Percentiles rank a stretch among this genome's conserved stretches.
These are phyloP conservation scores for Lichtheimia hyalospora DNA, from an alignment of 371 early-diverging fungal species.

Conservation along the genomic window DNA sequence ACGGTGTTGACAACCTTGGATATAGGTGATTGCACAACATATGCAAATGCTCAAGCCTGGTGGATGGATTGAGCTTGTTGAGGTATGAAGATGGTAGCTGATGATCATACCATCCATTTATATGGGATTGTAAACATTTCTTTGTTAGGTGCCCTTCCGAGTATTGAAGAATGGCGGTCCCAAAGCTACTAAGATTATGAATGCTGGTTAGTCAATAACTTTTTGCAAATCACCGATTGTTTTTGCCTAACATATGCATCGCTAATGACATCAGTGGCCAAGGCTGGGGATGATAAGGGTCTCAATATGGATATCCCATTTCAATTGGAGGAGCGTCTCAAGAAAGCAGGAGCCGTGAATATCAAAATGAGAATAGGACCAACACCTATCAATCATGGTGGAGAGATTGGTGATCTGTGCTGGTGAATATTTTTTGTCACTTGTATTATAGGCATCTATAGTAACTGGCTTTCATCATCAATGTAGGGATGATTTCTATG, in stretches of 20 bases:
- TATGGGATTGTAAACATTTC: not conserved
- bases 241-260: not conserved
- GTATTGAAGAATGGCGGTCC: constrained; percentile 12
- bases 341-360: constrained; percentile 6
- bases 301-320: no score
- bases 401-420: constrained; percentile 8
- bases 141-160: not conserved
- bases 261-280: no score
- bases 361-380: not conserved
- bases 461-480: not conserved
- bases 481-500: constrained; percentile 26
- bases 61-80: constrained; percentile 22
- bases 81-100: not conserved
- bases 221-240: not conserved
- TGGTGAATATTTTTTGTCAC: not conserved
- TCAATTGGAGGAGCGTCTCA: not conserved
- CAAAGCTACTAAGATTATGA: constrained; percentile 2
- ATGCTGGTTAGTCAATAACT: constrained; percentile 3
- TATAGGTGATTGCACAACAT: constrained; percentile 12
- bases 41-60: constrained; percentile 18
- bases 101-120: not conserved
- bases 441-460: not conserved
- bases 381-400: constrained; percentile 19
- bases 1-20: not conserved
- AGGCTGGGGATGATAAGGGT: no score